These are phyloP conservation scores for Tanacetum coccineum DNA, from an alignment of 129 eudicot genomes.

Conservation along the genomic window DNA sequence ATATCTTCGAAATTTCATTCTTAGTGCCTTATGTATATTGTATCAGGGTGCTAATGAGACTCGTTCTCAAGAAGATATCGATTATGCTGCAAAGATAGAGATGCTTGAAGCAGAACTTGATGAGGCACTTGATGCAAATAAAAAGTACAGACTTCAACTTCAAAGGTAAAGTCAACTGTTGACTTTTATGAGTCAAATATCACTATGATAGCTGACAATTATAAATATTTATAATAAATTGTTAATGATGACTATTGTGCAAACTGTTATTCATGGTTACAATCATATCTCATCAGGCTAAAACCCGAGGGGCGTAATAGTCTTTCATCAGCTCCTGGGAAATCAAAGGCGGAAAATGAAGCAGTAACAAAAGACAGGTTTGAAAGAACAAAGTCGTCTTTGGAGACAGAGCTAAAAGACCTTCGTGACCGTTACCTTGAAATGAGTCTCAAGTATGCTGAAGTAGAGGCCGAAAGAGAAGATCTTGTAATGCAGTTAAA, in stretches of 20 bases:
- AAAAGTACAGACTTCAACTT: conserved; percentile 51
- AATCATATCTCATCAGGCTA: conserved; percentile 28
- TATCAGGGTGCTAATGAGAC: conserved; percentile 34
- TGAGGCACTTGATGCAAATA: conserved; percentile 52
- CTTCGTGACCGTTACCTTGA: conserved; percentile 84
- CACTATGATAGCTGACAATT: not conserved
- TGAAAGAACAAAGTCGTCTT: conserved; percentile 62
- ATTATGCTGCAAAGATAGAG: conserved; percentile 41
- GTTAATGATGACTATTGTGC: not conserved
- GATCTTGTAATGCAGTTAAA: conserved; percentile 95
- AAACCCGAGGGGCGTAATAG: conserved; percentile 42
- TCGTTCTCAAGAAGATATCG: conserved; percentile 32
- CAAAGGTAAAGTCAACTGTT: conserved; percentile 34
- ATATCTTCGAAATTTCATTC: not conserved
- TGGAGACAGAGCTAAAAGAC: conserved; percentile 72
- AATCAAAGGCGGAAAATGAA: conserved; percentile 35
- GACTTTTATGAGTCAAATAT: conserved; percentile 15
- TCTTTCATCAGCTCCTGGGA: conserved; percentile 29
- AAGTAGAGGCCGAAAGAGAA: conserved; percentile 86
- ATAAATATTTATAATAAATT: not conserved
- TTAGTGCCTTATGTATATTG: conserved; percentile 3
- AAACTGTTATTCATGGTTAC: conserved; percentile 7
- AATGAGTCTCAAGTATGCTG: conserved; percentile 94
- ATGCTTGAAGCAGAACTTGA: conserved; percentile 63
- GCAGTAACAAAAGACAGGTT: conserved; percentile 47